Evolutionary conservation across 2,329 filamentous ascomycete species (phyloP).

Genomic region (Paracamarosporium sp.): DNA sequence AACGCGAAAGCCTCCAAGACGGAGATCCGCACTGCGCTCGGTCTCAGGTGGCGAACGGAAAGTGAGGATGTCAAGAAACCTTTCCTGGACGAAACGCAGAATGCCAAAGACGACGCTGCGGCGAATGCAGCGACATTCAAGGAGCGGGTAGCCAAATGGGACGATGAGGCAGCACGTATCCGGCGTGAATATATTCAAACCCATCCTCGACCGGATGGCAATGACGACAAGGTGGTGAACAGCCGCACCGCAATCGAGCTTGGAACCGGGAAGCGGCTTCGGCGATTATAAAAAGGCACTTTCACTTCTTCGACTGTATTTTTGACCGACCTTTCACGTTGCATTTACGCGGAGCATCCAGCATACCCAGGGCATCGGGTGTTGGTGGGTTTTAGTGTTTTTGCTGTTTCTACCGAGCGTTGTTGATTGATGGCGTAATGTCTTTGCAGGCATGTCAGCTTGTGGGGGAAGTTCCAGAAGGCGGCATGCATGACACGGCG

Average conservation of each 20-base stretch:
- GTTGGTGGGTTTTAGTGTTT: not conserved
- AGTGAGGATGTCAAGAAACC: slow-evolving; percentile 73
- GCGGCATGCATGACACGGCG: slow-evolving; percentile 10
- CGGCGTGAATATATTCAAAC: slow-evolving; percentile 51
- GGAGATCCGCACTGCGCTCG: slow-evolving; percentile 84
- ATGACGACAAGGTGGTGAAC: slow-evolving; percentile 37
- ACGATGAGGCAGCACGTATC: slow-evolving; percentile 64
- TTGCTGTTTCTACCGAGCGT: not conserved
- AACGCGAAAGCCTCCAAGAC: slow-evolving; percentile 71
- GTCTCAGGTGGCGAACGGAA: slow-evolving; percentile 88
- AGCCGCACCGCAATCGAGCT: slow-evolving; percentile 48
- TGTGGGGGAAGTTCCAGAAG: slow-evolving; percentile 12
- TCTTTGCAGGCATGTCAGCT: not conserved
- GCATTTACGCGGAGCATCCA: slow-evolving; percentile 24
- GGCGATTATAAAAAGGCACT: slow-evolving; percentile 26
- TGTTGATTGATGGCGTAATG: not conserved
- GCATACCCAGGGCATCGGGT: slow-evolving; percentile 33
- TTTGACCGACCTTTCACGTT: slow-evolving; percentile 22
- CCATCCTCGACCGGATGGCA: slow-evolving; percentile 39
- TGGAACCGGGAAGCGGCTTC: slow-evolving; percentile 42
- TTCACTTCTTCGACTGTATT: slow-evolving; percentile 23
- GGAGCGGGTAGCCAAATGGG: slow-evolving; percentile 72
- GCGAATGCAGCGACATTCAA: slow-evolving; percentile 66
- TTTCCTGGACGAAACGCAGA: slow-evolving; percentile 76
- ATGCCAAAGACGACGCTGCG: slow-evolving; percentile 71